These are phyloP conservation scores for Paspalum notatum DNA, from an alignment of 176 grass and related monocot species.

Conservation along the genomic window DNA sequence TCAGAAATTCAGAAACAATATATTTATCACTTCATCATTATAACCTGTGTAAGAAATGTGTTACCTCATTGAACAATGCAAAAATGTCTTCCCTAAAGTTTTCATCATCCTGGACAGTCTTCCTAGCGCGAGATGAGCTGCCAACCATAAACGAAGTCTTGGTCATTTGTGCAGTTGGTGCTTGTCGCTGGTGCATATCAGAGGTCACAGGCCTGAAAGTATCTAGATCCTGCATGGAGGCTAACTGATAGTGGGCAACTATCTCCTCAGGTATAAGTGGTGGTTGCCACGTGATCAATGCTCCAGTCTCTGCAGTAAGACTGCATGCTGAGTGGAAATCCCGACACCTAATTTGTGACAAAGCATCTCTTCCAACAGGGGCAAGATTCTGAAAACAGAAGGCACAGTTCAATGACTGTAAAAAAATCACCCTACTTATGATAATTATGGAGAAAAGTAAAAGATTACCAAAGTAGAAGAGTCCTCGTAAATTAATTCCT, in stretches of 20 bases:
- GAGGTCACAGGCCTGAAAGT: not conserved
- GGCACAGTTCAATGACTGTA: not conserved
- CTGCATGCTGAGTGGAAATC: not conserved
- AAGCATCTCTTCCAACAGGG: not conserved
- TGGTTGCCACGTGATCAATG: conserved; percentile 7
- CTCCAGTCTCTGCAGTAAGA: conserved; percentile 3
- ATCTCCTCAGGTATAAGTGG: not conserved
- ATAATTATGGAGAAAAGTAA: not conserved
- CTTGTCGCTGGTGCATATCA: conserved; percentile 8
- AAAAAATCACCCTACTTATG: not conserved
- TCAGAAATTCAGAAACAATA: not conserved
- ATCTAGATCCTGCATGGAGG: not conserved
- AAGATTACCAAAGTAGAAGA: not conserved
- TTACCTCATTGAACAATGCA: conserved; percentile 4
- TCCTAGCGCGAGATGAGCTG: not conserved
- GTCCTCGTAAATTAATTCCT: not conserved
- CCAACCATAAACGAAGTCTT: not conserved
- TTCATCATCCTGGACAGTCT: conserved; percentile 1
- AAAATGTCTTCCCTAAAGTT: not conserved
- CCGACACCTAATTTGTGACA: not conserved
- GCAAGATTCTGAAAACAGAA: conserved; percentile 15
- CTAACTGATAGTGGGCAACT: not conserved
- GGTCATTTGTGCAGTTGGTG: not conserved
- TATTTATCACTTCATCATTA: not conserved
- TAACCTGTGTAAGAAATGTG: conserved; percentile 12